Percentiles rank a stretch among this genome's conserved stretches.
Evolutionary conservation across 2,329 filamentous ascomycete species (phyloP).

Genomic region (Alternaria ethzedia): DNA sequence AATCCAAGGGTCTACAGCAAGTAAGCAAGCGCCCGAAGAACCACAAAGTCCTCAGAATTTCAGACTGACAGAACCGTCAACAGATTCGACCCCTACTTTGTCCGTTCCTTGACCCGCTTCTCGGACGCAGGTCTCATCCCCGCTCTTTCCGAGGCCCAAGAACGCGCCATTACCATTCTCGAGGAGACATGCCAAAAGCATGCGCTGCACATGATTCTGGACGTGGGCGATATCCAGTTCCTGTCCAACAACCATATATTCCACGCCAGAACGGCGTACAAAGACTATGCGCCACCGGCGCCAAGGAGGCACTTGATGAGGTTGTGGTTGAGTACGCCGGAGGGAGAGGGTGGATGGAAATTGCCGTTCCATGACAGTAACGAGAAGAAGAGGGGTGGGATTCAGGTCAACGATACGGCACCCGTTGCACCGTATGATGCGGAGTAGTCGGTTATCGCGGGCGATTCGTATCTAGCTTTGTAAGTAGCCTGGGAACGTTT

Average conservation of each 20-base stretch:
- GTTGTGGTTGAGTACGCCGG: slow-evolving; percentile 82
- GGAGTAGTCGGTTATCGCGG: slow-evolving; percentile 60
- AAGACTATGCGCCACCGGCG: slow-evolving; percentile 69
- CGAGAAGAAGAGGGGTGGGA: slow-evolving; percentile 86
- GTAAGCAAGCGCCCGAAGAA: slow-evolving; percentile 40
- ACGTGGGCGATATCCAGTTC: slow-evolving; percentile 89
- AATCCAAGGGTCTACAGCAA: slow-evolving; percentile 77
- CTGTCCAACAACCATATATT: slow-evolving; percentile 79
- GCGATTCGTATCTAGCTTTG: background rate
- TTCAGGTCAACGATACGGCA: slow-evolving; percentile 82
- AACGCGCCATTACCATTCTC: slow-evolving; percentile 70
- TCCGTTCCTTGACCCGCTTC: slow-evolving; percentile 77
- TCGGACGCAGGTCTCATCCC: slow-evolving; percentile 76
- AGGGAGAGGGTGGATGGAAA: slow-evolving; percentile 83
- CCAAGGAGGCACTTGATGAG: slow-evolving; percentile 81
- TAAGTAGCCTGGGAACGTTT: background rate
- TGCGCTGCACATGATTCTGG: slow-evolving; percentile 82
- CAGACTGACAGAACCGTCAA: slow-evolving; percentile 11
- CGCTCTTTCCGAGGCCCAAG: slow-evolving; percentile 71
- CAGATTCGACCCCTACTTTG: slow-evolving; percentile 85
- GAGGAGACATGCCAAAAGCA: slow-evolving; percentile 78
- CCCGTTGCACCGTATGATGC: slow-evolving; percentile 79
- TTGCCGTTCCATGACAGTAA: slow-evolving; percentile 80
- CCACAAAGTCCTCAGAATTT: background rate
- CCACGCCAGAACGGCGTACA: slow-evolving; percentile 83